Evolutionary conservation across 495 filamentous ascomycete genomes (phyloP).

Genomic region (Neurospora tetrasperma): DNA sequence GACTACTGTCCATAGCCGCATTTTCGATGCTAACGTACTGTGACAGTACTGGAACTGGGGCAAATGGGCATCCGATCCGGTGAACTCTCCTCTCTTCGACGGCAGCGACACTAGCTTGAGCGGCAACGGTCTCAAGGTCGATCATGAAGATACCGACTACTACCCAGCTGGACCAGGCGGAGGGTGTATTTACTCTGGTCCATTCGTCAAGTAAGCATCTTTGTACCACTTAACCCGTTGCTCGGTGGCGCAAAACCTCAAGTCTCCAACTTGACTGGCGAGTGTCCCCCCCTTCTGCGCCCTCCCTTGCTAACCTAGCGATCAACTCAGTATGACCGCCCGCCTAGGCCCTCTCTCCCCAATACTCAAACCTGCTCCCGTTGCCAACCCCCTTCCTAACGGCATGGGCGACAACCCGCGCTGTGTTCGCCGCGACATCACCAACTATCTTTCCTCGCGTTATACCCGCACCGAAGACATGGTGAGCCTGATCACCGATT

Average conservation of each 20-base stretch:
- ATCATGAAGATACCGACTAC: conserved; percentile 17
- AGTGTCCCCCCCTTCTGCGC: background rate
- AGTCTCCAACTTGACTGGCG: background rate
- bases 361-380: conserved; percentile 25
- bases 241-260: background rate
- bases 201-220: conserved; percentile 36
- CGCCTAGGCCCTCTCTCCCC: conserved; percentile 42
- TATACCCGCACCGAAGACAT: conserved; percentile 42
- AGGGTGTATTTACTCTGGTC: conserved; percentile 55
- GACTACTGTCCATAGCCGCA: background rate
- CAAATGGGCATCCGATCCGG: conserved; percentile 38
- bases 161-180: conserved; percentile 48
- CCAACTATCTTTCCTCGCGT: conserved; percentile 32
- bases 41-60: conserved; percentile 55
- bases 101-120: conserved; percentile 49
- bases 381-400: conserved; percentile 25
- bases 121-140: conserved; percentile 46
- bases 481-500: conserved; percentile 34
- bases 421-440: conserved; percentile 58
- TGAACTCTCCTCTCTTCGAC: conserved; percentile 54
- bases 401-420: conserved; percentile 45
- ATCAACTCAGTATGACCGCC: conserved; percentile 28
- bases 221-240: background rate
- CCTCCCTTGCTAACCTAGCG: background rate
- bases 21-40: background rate